Evolutionary conservation across 306 rosid species (phyloP).

Genomic region (Quercus gilva): DNA sequence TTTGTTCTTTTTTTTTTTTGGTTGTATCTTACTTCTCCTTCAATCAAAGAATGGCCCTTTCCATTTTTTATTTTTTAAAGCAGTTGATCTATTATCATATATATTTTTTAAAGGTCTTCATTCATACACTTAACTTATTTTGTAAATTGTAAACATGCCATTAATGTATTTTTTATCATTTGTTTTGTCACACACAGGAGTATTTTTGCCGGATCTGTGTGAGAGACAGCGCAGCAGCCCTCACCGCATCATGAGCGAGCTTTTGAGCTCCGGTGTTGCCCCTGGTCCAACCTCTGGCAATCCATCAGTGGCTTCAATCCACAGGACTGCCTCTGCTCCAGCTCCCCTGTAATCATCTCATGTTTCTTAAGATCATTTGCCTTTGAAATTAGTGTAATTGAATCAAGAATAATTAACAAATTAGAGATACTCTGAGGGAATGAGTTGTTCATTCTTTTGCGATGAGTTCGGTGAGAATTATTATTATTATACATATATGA

Average conservation of each 20-base stretch:
- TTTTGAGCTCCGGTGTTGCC: constrained; percentile 67
- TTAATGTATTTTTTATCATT: not conserved
- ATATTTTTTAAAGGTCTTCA: not conserved
- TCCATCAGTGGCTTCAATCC: not conserved
- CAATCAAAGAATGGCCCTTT: constrained; percentile 11
- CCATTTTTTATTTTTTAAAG: not conserved
- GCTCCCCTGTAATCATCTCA: constrained; percentile 9
- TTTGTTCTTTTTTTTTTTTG: not conserved
- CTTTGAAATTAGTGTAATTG: not conserved
- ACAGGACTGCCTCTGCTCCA: not conserved
- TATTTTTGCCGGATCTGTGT: constrained; percentile 65
- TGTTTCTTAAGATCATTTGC: not conserved
- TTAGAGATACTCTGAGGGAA: no score
- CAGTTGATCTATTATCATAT: not conserved
- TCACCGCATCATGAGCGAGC: constrained; percentile 59
- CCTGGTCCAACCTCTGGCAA: constrained; percentile 37
- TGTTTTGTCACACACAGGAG: constrained; percentile 42
- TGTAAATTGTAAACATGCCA: not conserved
- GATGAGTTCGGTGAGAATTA: not conserved
- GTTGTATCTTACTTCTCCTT: constrained; percentile 9
- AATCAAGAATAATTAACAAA: not conserved
- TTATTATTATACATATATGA: not conserved
- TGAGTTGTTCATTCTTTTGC: not conserved
- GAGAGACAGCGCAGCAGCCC: constrained; percentile 55
- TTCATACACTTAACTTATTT: not conserved